These are phyloP conservation scores for Calonectria leucothoes DNA, from an alignment of 2,329 filamentous ascomycete species.

Conservation along the genomic window DNA sequence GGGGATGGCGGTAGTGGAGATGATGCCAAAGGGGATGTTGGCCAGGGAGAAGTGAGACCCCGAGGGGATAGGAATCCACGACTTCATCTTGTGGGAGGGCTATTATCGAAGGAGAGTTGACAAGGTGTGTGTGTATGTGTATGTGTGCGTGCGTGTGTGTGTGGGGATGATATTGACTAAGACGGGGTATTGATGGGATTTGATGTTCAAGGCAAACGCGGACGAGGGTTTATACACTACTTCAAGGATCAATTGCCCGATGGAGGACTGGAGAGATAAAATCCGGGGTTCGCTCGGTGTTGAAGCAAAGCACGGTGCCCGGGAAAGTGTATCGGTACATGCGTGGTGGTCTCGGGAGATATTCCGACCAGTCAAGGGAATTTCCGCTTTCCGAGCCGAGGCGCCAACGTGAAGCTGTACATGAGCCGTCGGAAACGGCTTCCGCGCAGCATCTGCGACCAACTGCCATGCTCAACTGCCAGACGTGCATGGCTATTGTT, in stretches of 20 bases:
- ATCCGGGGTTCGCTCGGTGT: background rate
- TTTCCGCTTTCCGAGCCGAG: conserved; percentile 22
- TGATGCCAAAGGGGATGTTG: conserved; percentile 87
- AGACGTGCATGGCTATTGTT: background rate
- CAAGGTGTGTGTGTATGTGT: no score
- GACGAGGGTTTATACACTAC: conserved; percentile 11
- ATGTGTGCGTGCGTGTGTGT: no score
- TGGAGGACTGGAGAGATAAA: conserved; percentile 4
- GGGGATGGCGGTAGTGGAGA: conserved; percentile 68
- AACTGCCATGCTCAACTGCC: background rate
- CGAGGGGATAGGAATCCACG: conserved; percentile 44
- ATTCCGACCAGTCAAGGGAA: conserved; percentile 13
- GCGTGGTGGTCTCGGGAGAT: background rate
- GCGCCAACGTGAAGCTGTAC: background rate
- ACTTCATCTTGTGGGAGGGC: conserved; percentile 20
- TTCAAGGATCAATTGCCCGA: conserved; percentile 4
- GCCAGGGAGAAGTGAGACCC: conserved; percentile 62
- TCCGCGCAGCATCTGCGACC: conserved; percentile 1
- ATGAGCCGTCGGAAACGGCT: conserved; percentile 4
- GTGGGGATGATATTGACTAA: background rate
- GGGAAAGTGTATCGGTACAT: conserved; percentile 18
- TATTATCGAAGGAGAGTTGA: background rate
- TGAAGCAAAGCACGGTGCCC: background rate
- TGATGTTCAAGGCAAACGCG: background rate
- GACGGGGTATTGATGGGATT: background rate